These are phyloP conservation scores for Aspergillus sclerotioniger DNA, from an alignment of 495 filamentous ascomycete genomes.

Conservation along the genomic window DNA sequence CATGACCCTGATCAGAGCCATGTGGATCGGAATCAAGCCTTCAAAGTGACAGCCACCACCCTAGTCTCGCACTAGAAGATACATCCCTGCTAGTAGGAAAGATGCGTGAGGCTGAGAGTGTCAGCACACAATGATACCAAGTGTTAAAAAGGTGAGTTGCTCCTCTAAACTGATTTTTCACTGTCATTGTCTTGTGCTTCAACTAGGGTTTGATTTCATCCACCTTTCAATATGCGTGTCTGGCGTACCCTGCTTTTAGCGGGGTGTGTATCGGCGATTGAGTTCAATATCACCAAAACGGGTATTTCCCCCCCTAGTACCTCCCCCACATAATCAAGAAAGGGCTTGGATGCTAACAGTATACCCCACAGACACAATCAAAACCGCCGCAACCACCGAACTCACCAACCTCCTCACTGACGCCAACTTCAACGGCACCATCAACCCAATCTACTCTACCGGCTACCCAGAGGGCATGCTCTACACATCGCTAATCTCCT, in stretches of 20 bases:
- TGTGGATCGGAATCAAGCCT: no score
- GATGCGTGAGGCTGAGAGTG: no score
- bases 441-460: not conserved
- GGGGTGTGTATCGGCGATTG: not conserved
- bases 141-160: no score
- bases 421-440: not conserved
- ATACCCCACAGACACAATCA: not conserved
- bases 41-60: no score
- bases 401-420: not conserved
- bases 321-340: no score
- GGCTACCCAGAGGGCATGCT: not conserved
- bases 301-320: not conserved
- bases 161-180: no score
- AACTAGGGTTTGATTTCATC: no score
- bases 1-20: no score
- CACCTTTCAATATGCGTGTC: not conserved
- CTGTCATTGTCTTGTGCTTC: no score
- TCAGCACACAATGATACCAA: no score
- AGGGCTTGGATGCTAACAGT: not conserved
- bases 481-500: not conserved
- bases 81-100: no score
- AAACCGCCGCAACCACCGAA: not conserved
- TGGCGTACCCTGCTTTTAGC: not conserved
- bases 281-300: not conserved
- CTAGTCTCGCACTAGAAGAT: no score